Percentiles rank a stretch among this genome's conserved stretches.
Evolutionary conservation across 1,284 basidiomycete species (phyloP).

Genomic region (Leccinum laetum): DNA sequence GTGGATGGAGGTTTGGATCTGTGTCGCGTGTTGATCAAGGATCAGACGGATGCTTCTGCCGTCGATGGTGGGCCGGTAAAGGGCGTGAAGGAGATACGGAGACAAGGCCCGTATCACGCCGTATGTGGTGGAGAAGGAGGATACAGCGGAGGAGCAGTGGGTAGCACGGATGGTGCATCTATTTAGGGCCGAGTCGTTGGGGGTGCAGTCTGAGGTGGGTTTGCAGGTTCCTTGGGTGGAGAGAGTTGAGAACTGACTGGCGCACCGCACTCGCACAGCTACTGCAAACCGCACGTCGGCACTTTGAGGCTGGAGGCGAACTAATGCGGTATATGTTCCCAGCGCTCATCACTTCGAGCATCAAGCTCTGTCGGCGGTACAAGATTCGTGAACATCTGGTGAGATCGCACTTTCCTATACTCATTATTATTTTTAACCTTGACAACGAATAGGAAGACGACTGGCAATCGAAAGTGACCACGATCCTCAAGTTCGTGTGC

Average conservation of each 20-base stretch:
- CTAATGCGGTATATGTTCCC: constrained; percentile 95
- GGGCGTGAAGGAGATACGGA: constrained; percentile 27
- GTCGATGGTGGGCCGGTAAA: too few species aligned
- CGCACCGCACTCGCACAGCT: constrained; percentile 47
- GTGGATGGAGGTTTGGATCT: too few species aligned
- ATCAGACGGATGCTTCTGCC: too few species aligned
- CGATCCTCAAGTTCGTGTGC: constrained; percentile 90
- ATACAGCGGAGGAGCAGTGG: constrained; percentile 97
- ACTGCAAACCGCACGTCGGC: constrained; percentile 83
- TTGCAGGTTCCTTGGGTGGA: background rate
- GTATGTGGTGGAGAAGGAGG: constrained; percentile 71
- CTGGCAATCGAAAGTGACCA: constrained; percentile 54
- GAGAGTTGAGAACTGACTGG: background rate
- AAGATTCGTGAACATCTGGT: constrained; percentile 74
- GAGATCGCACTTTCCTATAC: constrained; percentile 1
- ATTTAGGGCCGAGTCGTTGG: constrained; percentile 82
- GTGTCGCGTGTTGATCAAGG: too few species aligned
- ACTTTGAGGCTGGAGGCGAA: constrained; percentile 90
- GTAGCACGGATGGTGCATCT: constrained; percentile 95
- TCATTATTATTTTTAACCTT: background rate
- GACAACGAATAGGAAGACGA: constrained; percentile 59
- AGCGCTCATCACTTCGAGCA: constrained; percentile 61
- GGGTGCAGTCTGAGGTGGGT: constrained; percentile 84
- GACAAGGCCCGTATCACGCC: constrained; percentile 34
- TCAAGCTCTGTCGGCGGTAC: constrained; percentile 74